Evolutionary conservation across 352 stramenopile species (phyloP).

Genomic region (Pythium myriotylum): DNA sequence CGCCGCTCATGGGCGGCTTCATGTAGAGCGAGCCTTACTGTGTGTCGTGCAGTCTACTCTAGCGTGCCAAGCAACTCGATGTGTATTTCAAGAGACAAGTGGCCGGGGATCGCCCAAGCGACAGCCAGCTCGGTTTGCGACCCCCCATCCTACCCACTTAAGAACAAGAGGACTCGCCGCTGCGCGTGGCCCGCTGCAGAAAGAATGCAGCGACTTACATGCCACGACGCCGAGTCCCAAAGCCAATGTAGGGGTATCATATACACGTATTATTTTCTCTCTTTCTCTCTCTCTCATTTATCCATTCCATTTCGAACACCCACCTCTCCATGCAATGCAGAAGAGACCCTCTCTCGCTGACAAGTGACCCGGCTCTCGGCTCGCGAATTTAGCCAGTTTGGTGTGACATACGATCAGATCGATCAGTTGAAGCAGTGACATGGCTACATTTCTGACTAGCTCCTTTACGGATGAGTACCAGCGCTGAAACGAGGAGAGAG

Average conservation of each 20-base stretch:
- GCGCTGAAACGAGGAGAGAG: no score
- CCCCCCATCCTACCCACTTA: no score
- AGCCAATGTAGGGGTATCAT: slow-evolving; percentile 2
- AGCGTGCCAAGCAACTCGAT: not conserved
- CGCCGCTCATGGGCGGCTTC: slow-evolving; percentile 21
- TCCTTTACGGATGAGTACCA: no score
- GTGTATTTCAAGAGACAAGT: not conserved
- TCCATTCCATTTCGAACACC: no score
- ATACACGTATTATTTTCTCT: not conserved
- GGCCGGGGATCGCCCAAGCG: not conserved
- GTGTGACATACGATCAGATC: no score
- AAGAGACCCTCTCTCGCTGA: no score
- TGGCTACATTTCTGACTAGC: no score
- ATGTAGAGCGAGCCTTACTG: slow-evolving; percentile 10
- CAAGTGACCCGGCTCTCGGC: no score
- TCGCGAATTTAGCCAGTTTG: no score
- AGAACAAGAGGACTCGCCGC: slow-evolving; percentile 7
- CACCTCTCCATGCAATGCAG: no score
- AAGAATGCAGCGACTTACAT: slow-evolving; percentile 17
- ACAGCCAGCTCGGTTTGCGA: not conserved
- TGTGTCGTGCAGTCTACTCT: not conserved
- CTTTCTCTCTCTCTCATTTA: not conserved
- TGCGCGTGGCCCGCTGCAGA: slow-evolving; percentile 15
- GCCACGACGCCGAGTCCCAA: not conserved
- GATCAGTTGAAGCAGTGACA: no score